Base-by-base conservation (phyloP, 2,329 filamentous ascomycete genomes). In the Sclerotinia subarctica region DNA sequence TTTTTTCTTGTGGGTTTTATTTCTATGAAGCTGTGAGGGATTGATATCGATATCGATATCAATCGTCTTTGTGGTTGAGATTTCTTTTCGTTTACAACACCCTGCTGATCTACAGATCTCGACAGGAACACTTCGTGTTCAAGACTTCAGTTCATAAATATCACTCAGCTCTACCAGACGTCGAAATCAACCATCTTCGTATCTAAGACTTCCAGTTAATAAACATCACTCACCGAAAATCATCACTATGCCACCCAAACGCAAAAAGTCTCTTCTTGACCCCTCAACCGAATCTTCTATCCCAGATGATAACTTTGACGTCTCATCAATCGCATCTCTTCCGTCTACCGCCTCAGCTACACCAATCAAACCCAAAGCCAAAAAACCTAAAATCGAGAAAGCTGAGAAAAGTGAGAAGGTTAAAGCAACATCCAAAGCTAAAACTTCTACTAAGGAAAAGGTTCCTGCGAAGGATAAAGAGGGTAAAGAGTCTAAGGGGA, bases 321-420 rank as follows among this genome's bases (percentile, higher is more conserved):
- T 38, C 46, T 46, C 32, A 42, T 62, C 59, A n/a, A 4, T 51
- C 1, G 29, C 59, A 38, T 62, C 59, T 13, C 6, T 62, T 1
- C 58, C 46, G 2, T 62, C 58, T 21, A 62, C 29, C 24, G 57
- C 70, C 19, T 70, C 69, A 1, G 68, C 69, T 3, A 53, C 64
- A 32, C 64, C 64, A 10, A 24, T 49, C 13, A 67, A 60, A 19
- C 24, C 64, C 7, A 72, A 70, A n/a, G 15, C 52, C 1, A 66
- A 67, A 11, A 62, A 35, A 47, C 19, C 49, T 5, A 67, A 63
- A 63, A 7, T 56, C 6, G 64, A 52, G 4, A 69, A 69, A 17
- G 32, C 35, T 0, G 70, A 68, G 38, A 68, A 68, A n/a, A 49
- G 52, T 7, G 49, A 52, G 53, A 72, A 70, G 57, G 58, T 66